Evolutionary conservation across 768 basidiomycete genomes (phyloP), one percentile per base, ranked within the genome.

Genomic region (Termitomyces sp.): DNA sequence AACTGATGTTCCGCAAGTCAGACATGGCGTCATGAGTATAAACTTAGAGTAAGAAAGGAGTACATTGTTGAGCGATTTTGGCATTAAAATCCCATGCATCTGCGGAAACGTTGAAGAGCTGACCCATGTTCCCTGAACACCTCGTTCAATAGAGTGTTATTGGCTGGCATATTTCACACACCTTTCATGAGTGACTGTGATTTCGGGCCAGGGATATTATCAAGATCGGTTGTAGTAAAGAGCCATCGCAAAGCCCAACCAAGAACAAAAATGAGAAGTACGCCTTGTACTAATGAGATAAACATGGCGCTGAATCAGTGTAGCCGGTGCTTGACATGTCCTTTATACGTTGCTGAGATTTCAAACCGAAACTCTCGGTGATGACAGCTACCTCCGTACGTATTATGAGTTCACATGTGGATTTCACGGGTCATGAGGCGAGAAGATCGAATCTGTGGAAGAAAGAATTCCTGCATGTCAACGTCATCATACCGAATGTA

Each of bases 131-230:
- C 4, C 59, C 59, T 60, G 16, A 5, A 18, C 7, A 11, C 5
- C 33, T 7, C 9, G 12, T 45, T 22, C 10, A 46, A 25, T 18
- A 11, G 22, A 18, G 20, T 15, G 15, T 7, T 12, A 42, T 15
- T 43, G 31, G 18, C 22, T 16, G 27, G 16, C 40, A 9, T 23
- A 40, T 32, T 27, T n/a, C 29, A 25, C 25, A 20, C 29, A 72
- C 74, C 74, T 44, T 63, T 68, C 35, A 63, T 48, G 35, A 69
- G 66, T 1, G 73, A 73, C 3, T 54, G 40, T 7, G 66, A 56
- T 15, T 56, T 60, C 0, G 73, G 74, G 6, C 74, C 74, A 3
- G 72, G 73, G 39, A 76, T 60, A 47, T 72, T 71, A 41, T 70
- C 68, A 10, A 76, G 58, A 33, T 67, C 65, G 3, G 60, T 64